Base-by-base conservation (phyloP, 1,139 yeast species). In the Yamadazyma atmosphaerica region DNA sequence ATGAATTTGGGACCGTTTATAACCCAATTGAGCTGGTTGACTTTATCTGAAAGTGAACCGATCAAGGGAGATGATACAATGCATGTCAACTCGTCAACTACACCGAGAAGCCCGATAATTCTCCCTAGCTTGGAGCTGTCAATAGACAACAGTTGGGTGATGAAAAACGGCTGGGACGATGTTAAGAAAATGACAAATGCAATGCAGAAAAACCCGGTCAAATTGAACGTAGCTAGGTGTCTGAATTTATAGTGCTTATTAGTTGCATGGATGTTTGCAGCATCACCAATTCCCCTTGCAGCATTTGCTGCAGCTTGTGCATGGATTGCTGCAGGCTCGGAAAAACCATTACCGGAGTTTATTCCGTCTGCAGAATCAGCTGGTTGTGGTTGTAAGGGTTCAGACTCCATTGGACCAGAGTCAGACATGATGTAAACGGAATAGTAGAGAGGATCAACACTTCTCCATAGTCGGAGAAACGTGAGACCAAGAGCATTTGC, bases 101-200 rank as follows among this genome's bases (percentile, higher is more conserved):
- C 74, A 0, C 87, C 86, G 35, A 83, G 55, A 2, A 74, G 63
- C 0, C 89, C 88, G 13, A 81, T 74, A 36, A 74, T 68, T 32
- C 67, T 63, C 1, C 89, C 89, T 41, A 80, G 65, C 33, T 67
- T 64, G 4, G 61, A 54, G 5, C 67, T 57, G 12, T 59, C 54
- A 8, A 76, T 59, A 0, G 76, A 76, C 13, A 81, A 59, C 1
- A 80, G 75, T 49, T 80, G 81, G 4, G 78, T 68, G 28, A 83
- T 63, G 54, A 75, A 81, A 53, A 81, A 83, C 3, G 89, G 80
- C 60, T 83, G 89, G 1, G 87, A 77, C 4, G 87, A 73, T 24
- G 81, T 70, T 36, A 83, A 58, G 52, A 83, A 83, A n/a, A 83
- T 88, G 33, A 81, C 78, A 37, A 81, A 65, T 3, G 86, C 68